Evolutionary conservation across 306 rosid genomes (phyloP).

Genomic region (Benincasa hispida): DNA sequence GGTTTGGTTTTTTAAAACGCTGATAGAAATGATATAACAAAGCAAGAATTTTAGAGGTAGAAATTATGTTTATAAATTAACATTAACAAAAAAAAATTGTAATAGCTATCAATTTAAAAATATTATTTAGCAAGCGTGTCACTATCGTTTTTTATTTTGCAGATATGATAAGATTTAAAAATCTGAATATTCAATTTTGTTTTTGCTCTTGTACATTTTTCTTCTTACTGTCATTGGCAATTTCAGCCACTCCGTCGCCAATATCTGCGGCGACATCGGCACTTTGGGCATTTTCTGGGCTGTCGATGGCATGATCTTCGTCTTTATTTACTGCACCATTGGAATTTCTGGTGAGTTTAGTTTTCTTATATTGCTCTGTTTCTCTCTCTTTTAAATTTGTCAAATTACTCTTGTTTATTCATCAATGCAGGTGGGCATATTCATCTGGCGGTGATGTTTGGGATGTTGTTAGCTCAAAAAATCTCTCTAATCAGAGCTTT

Average conservation of each 20-base stretch:
- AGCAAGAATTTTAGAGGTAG: too few relatives aligned
- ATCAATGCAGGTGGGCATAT: conserved; percentile 14
- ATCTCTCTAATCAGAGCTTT: conserved; percentile 15
- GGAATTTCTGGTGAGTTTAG: conserved; percentile 15
- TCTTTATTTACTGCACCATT: conserved; percentile 17
- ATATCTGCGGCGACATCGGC: conserved; percentile 10
- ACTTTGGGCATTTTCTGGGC: conserved; percentile 18
- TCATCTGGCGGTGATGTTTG: conserved; percentile 20
- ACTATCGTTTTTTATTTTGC: too few relatives aligned
- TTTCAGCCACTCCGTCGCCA: neutral
- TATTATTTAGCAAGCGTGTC: too few relatives aligned
- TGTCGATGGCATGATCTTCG: conserved; percentile 22
- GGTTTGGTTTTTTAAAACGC: too few relatives aligned
- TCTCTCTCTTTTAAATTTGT: too few relatives aligned
- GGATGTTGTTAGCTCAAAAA: conserved; percentile 14
- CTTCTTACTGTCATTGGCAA: conserved; percentile 17
- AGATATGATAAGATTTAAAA: too few relatives aligned
- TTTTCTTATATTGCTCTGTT: too few relatives aligned
- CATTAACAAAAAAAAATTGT: too few relatives aligned
- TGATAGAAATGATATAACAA: too few relatives aligned
- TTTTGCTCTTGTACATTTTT: conserved; percentile 14
- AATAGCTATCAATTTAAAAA: too few relatives aligned
- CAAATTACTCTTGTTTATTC: neutral
- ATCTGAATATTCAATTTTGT: too few relatives aligned
- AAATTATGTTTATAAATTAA: too few relatives aligned